Evolutionary conservation across 1,284 basidiomycete species (phyloP).

Genomic region (Ceratobasidium sp.): DNA sequence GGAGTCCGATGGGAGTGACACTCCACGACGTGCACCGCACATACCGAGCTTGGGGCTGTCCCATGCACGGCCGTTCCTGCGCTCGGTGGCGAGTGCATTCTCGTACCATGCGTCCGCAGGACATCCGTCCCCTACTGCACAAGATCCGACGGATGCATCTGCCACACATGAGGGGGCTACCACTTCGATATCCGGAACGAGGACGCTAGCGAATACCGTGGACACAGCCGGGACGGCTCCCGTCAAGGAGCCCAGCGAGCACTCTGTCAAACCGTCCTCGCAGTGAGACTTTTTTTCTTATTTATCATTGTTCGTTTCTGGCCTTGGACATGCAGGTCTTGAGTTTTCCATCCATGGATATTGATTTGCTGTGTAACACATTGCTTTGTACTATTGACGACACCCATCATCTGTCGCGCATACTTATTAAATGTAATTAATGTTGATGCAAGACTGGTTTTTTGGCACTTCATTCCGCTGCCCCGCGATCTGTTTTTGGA

Average conservation of each 20-base stretch:
- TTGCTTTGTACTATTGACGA: conserved; percentile 11
- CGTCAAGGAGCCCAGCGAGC: conserved; percentile 3
- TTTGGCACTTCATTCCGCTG: conserved; percentile 23
- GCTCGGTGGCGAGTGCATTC: conserved; percentile 33
- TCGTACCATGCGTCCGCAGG: conserved; percentile 37
- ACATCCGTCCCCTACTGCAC: conserved; percentile 15
- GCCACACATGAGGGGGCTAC: conserved; percentile 6
- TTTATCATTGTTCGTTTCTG: conserved; percentile 34
- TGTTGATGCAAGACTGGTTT: conserved; percentile 13
- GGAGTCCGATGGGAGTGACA: neutral
- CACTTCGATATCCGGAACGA: conserved; percentile 25
- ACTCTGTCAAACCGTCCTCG: neutral
- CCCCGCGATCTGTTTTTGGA: neutral
- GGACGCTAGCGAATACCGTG: conserved; percentile 18
- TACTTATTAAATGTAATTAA: conserved; percentile 34
- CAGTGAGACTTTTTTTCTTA: conserved; percentile 16
- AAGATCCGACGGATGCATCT: conserved; percentile 6
- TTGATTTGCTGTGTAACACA: conserved; percentile 39
- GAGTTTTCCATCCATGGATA: conserved; percentile 42
- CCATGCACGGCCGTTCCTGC: conserved; percentile 41
- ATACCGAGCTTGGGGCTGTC: conserved; percentile 40
- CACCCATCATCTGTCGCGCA: conserved; percentile 8
- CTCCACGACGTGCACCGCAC: conserved; percentile 28
- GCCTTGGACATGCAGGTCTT: conserved; percentile 42
- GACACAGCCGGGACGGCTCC: conserved; percentile 11